Percentiles rank a stretch among this genome's conserved stretches.
Evolutionary conservation across 139 green algal genomes (phyloP).

Genomic region (Chlorella sp.): DNA sequence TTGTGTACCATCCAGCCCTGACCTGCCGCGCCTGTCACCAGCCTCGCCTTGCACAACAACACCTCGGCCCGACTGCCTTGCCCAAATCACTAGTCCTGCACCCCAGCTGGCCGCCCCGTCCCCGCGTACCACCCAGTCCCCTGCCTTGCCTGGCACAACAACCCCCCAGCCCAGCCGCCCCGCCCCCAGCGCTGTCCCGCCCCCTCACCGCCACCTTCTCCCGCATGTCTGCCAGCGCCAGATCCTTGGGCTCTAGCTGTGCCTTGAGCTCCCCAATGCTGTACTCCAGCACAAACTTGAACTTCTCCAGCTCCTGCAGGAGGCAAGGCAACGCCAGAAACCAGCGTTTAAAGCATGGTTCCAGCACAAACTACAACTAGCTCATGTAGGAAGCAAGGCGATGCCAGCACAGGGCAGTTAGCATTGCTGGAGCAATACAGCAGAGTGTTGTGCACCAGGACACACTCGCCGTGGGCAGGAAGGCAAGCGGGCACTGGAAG

Average conservation of each 20-base stretch:
- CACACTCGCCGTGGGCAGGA: neutral
- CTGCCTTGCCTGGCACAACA: too few species aligned
- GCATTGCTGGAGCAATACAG: neutral
- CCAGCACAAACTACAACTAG: too few species aligned
- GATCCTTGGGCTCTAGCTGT: slow-evolving; percentile 89
- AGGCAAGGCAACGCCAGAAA: too few species aligned
- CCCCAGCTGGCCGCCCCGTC: too few species aligned
- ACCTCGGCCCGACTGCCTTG: neutral
- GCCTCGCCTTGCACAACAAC: too few species aligned
- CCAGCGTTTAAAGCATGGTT: too few species aligned
- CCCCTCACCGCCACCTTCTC: slow-evolving; percentile 62
- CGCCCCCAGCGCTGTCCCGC: neutral
- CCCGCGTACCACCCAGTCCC: too few species aligned
- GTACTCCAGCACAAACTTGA: slow-evolving; percentile 97
- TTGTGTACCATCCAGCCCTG: too few species aligned
- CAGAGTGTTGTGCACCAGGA: neutral
- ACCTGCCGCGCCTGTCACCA: too few species aligned
- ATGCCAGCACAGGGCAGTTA: neutral
- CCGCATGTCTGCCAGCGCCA: slow-evolving; percentile 86
- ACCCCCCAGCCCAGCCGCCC: neutral
- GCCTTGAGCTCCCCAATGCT: slow-evolving; percentile 96
- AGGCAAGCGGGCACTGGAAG: neutral
- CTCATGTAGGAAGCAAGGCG: too few species aligned
- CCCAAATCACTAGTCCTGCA: too few species aligned
- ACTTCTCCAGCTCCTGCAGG: slow-evolving; percentile 93